phyloP scores from a whole-genome alignment of 1,284 basidiomycete species.

The Inonotus hispidus region DNA sequence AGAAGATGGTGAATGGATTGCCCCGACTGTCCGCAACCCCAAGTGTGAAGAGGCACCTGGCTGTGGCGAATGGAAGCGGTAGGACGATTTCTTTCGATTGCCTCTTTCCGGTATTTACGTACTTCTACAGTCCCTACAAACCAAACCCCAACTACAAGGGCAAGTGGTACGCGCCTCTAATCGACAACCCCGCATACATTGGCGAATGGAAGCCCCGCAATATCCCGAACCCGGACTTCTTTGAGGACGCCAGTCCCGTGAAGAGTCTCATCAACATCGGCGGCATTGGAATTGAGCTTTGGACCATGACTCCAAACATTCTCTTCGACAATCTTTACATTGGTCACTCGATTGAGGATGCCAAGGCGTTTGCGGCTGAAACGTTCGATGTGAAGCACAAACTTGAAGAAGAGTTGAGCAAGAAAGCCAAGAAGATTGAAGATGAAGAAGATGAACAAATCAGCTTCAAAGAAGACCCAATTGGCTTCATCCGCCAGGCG shows the following conservation, averaged over 20 bases:
- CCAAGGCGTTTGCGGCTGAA: conserved; percentile 75
- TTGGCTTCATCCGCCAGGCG: conserved; percentile 75
- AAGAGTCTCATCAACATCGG: conserved; percentile 82
- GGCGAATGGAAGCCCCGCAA: conserved; percentile 91
- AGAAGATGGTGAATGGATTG: conserved; percentile 98
- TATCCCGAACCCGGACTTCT: conserved; percentile 92
- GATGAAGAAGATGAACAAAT: conserved; percentile 51
- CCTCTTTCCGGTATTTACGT: conserved; percentile 16
- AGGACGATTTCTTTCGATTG: conserved; percentile 22
- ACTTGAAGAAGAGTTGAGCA: conserved; percentile 53
- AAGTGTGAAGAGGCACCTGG: conserved; percentile 87
- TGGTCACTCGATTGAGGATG: conserved; percentile 81
- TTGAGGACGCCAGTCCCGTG: conserved; percentile 83
- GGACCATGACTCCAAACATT: conserved; percentile 98
- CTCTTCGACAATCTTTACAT: conserved; percentile 95
- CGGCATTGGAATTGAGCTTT: conserved; percentile 94
- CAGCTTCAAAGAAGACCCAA: conserved; percentile 67
- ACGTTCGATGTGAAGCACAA: conserved; percentile 82
- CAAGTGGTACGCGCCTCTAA: conserved; percentile 91
- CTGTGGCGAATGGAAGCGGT: conserved; percentile 90
- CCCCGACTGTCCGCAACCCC: conserved; percentile 85
- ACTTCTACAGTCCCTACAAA: conserved; percentile 62
- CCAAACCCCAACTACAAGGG: conserved; percentile 93
- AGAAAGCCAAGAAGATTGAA: conserved; percentile 37
- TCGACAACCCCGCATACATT: conserved; percentile 97